phyloP scores from a whole-genome alignment of 2,329 filamentous ascomycete species.

The Colletotrichum salicis region DNA sequence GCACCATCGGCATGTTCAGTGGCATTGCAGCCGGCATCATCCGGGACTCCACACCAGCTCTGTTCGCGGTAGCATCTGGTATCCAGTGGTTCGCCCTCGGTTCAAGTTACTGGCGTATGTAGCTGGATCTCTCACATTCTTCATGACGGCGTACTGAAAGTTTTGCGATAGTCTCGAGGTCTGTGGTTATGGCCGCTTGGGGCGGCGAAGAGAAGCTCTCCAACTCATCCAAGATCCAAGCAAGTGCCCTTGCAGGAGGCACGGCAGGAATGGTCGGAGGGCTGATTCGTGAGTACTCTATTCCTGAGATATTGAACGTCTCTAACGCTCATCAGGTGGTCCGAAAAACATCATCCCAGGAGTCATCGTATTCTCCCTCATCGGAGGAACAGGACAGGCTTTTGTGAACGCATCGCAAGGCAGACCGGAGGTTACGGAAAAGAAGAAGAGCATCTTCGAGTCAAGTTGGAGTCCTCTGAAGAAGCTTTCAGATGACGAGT shows the following conservation, averaged over 20 bases:
- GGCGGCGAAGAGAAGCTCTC: conserved; percentile 64
- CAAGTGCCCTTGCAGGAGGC: conserved; percentile 77
- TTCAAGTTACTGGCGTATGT: conserved; percentile 78
- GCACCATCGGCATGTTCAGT: conserved; percentile 68
- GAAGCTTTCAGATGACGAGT: conserved; percentile 77
- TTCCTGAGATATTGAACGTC: background rate
- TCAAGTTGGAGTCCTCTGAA: conserved; percentile 79
- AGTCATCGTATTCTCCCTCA: conserved; percentile 58
- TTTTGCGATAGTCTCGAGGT: conserved; percentile 56
- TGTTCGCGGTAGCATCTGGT: conserved; percentile 79
- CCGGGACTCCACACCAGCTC: conserved; percentile 70
- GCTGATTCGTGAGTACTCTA: conserved; percentile 58
- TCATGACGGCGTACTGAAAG: conserved; percentile 24
- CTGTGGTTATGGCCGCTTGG: conserved; percentile 58
- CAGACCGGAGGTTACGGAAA: conserved; percentile 36
- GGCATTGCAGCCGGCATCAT: conserved; percentile 79
- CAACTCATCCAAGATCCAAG: conserved; percentile 69
- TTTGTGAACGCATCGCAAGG: conserved; percentile 46
- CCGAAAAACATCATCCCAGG: conserved; percentile 64
- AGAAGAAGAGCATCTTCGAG: conserved; percentile 59
- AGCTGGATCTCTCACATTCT: background rate
- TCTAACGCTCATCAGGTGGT: conserved; percentile 52
- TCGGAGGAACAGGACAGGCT: conserved; percentile 54
- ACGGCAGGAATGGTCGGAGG: conserved; percentile 72
- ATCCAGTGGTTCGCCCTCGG: conserved; percentile 86